Base-by-base conservation (phyloP, 2,329 filamentous ascomycete species). In the Colletotrichum neosansevieriae region DNA sequence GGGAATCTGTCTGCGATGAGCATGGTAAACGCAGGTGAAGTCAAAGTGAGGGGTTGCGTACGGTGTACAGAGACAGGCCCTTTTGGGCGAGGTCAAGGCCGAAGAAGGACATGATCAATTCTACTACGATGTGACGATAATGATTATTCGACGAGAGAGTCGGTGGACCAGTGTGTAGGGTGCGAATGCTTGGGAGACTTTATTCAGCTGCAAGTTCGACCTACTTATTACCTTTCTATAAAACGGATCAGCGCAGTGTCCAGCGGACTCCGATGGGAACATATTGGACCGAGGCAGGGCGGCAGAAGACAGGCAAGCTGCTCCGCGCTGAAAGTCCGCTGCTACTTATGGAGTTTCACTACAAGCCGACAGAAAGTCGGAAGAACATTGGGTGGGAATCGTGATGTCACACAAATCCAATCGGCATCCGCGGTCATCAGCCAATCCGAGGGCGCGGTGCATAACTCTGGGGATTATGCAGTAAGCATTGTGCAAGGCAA, bases 31-130 rank as follows among this genome's bases (percentile, higher is more conserved):
- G 32, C 45, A 36, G 17, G 24, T 32, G 17, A 1, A 10, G 45
- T 19, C 62, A 71, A 69, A 57, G 59, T 49, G 62, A 68, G 42
- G 70, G 40, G n/a, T 36, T 4, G 53, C 69, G 42, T 67, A 78
- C 78, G 3, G 75, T 73, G 61, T 75, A 78, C 61, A 76, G 74
- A 29, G 78, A 80, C 32, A 79, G 74, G 71, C 64, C 70, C 65
- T 80, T 80, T 67, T 73, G 77, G 63, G 77, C 62, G n/a, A 79
- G 67, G 47, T 79, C 75, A 60, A 81, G 67, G n/a, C 78, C 75
- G 36, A 79, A 60, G 29, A 63, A 59, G 36, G 74, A 75, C 66
- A 69, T 69, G 13, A 42, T 68, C 36, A 29, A 50, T 2, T 17
- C n/a, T 44, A n/a, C 24, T 15, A 13, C 7, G 9, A 15, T 15